phyloP scores from a whole-genome alignment of 345 rosid genomes.

The Brassica incana region DNA sequence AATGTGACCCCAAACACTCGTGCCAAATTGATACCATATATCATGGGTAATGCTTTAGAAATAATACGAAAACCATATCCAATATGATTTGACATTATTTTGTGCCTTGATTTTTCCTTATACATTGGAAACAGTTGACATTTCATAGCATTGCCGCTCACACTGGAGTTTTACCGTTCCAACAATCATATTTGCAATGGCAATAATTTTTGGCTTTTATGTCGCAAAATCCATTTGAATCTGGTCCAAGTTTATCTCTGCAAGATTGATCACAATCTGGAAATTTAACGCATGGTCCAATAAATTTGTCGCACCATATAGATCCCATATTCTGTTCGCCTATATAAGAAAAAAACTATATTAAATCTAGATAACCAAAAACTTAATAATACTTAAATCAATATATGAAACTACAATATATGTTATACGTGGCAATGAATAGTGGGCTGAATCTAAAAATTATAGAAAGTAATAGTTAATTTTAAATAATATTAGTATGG shows the following conservation, averaged over 20 bases:
- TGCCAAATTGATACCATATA: neutral
- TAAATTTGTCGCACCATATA: neutral
- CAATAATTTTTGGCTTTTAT: neutral
- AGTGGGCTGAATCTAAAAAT: neutral
- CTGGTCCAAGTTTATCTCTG: conserved; percentile 5
- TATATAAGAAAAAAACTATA: neutral
- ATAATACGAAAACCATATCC: neutral
- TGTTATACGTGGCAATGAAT: neutral
- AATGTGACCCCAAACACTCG: no score
- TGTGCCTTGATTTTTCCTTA: neutral
- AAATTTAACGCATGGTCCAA: neutral
- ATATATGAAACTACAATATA: neutral
- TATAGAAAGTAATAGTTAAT: neutral
- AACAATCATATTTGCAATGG: neutral
- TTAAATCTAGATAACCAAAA: neutral
- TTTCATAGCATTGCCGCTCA: neutral
- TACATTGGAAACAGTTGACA: neutral
- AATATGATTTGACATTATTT: neutral
- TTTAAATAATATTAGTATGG: neutral
- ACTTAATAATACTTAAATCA: neutral
- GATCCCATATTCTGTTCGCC: neutral
- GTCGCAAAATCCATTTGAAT: conserved; percentile 1
- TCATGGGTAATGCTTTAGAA: neutral
- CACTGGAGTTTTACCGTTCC: neutral
- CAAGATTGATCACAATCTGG: conserved; percentile 6